Base-by-base conservation (phyloP, 345 rosid species). In the Brassica napus region DNA sequence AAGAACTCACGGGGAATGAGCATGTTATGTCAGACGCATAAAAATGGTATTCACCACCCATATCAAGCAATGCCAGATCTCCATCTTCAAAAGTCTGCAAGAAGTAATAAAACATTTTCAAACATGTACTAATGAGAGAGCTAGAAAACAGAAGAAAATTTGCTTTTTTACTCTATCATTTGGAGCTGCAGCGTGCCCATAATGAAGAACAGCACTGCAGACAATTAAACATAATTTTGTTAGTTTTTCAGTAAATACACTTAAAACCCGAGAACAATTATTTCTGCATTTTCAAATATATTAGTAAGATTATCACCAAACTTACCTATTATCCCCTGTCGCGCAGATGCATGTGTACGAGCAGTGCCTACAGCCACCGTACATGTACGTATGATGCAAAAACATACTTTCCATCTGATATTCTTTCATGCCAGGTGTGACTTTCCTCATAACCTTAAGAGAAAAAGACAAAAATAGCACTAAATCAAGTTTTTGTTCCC, bases 101-200 rank as follows among this genome's bases (percentile, higher is more conserved):
- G 65, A 79, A 72, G 58, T 24, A 23, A 60, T 24, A 31, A 4
- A 39, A 59, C 44, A 74, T 28, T 64, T 39, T 54, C 39, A 74
- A 15, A 30, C 49, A 54, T 11, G 14, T 30, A 59, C 35, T 6
- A 52, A 5, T 15, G 34, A 61, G 63, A 67, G 0, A 74, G 35
- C 21, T 44, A 42, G 6, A 15, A 52, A 55, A 68, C 49, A 21
- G 2, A 49, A 34, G 71, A 68, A 73, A 15, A 24, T 1, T 35
- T 67, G 37, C 55, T 75, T 62, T 71, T 65, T 57, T 89, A 92
- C 97, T 97, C 83, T 85, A 76, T 94, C 98, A 88, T 94, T 94
- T 74, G 97, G 97, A 84, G 98, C 98, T n/a, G 97, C 97, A 35
- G 97, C 97, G 84, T 94, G 98, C 73, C 98, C 98, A 80, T 94